Base-by-base conservation (phyloP, 2,329 filamentous ascomycete species). In the Fusarium dlaminii region DNA sequence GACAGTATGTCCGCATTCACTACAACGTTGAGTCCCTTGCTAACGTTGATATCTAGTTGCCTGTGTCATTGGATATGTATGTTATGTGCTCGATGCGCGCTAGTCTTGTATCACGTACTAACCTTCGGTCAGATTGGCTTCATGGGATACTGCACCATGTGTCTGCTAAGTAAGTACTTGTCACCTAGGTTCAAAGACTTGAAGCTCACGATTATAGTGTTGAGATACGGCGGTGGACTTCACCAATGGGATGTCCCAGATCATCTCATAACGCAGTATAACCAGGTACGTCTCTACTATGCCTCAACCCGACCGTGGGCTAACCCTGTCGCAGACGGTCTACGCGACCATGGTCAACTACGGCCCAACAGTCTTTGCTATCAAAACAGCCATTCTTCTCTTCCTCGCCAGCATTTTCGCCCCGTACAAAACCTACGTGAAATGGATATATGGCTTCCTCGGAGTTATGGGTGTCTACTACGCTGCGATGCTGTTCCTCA, bases 281-380 rank as follows among this genome's bases (percentile, higher is more conserved):
- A 45, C 9, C 65, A 73, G 20, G 69, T 68, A 9, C 3, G 57
- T n/a, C 15, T 17, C 4, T 29, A 22, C 5, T 2, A 20, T 30
- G 6, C 1, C 20, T 10, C 13, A 10, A 6, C 6, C 3, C 14
- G 8, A 5, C 2, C 6, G 5, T 4, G 2, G 2, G 3, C 45
- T 49, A 14, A 72, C 12, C 11, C 0, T 18, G 3, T 8, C 5
- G 7, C 17, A 72, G 59, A 73, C 70, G 0, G 70, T 73, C 6
- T 73, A 73, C 8, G 70, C 70, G 5, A 73, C 70, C 1, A 70
- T 73, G 70, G 70, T 73, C 4, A 73, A 70, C 24, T 73, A 73
- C 4, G 70, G 70, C 1, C 70, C 70, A 24, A 73, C 70, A 8
- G 70, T 73, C 13, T 66, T 73, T 3, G 70, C 70, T 17, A 73